Evolutionary conservation across 352 stramenopile genomes (phyloP).

Genomic region (Phytophthora uliginosa): DNA sequence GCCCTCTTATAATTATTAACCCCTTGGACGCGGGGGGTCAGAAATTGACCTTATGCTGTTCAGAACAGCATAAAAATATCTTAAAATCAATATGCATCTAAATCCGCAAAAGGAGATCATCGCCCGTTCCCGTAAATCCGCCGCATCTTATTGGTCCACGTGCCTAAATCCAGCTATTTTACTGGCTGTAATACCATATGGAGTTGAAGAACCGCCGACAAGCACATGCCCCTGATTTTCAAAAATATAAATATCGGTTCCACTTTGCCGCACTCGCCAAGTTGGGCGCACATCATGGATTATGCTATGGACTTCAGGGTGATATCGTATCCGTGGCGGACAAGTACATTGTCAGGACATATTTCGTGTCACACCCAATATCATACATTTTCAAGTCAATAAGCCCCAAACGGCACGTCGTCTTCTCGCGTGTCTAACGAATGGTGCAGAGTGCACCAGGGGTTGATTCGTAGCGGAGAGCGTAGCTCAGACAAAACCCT

Average conservation of each 20-base stretch:
- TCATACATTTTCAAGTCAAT: constrained; percentile 5
- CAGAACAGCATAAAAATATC: constrained; percentile 13
- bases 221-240: background rate
- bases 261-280: background rate
- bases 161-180: background rate
- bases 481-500: too few species aligned
- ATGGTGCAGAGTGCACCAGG: too few species aligned
- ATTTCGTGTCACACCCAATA: background rate
- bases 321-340: background rate
- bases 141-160: background rate
- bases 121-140: background rate
- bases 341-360: background rate
- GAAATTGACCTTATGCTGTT: constrained; percentile 9
- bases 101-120: too few species aligned
- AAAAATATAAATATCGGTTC: background rate
- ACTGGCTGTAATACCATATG: background rate
- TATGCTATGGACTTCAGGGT: background rate
- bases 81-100: too few species aligned
- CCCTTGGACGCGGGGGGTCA: constrained; percentile 7
- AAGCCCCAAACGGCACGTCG: background rate
- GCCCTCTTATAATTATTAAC: too few species aligned
- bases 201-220: background rate
- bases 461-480: too few species aligned
- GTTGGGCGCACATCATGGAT: background rate
- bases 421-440: background rate